phyloP scores from a whole-genome alignment of 495 filamentous ascomycete genomes.

The Lophiotrema nucula region DNA sequence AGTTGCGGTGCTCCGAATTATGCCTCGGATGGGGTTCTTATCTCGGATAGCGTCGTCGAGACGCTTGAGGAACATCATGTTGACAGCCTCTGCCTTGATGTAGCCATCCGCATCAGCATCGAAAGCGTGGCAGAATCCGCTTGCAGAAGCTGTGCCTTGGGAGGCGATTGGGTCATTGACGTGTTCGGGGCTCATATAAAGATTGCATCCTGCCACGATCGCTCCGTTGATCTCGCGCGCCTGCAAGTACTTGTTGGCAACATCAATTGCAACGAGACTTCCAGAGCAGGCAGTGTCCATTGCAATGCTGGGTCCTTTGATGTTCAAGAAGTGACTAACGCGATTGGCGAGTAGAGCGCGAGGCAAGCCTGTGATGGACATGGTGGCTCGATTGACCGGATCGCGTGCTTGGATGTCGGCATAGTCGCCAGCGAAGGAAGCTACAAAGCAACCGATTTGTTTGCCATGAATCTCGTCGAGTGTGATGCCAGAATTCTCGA shows the following conservation, averaged over 20 bases:
- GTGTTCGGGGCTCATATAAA: constrained; percentile 42
- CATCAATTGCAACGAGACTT: neutral
- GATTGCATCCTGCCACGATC: constrained; percentile 16
- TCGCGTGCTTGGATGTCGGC: neutral
- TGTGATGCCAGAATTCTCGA: constrained; percentile 7
- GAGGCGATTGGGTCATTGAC: constrained; percentile 40
- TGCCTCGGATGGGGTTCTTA: constrained; percentile 41
- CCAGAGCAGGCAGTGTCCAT: constrained; percentile 16
- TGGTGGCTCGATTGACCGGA: neutral
- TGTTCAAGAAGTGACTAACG: constrained; percentile 3
- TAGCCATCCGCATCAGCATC: constrained; percentile 10
- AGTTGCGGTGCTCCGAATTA: constrained; percentile 40
- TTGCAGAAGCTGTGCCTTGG: neutral
- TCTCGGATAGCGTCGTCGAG: too few species aligned
- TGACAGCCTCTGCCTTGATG: constrained; percentile 29
- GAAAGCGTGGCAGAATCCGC: constrained; percentile 16
- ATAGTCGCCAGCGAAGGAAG: too few species aligned
- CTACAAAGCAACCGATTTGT: too few species aligned
- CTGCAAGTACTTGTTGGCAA: neutral
- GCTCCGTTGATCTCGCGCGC: neutral
- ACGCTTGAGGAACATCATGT: constrained; percentile 43
- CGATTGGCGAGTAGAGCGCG: neutral
- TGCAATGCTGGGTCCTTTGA: constrained; percentile 3
- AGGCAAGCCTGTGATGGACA: neutral
- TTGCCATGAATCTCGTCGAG: constrained; percentile 21